Evolutionary conservation across 352 stramenopile genomes (phyloP).

Genomic region (Peronospora farinosa): DNA sequence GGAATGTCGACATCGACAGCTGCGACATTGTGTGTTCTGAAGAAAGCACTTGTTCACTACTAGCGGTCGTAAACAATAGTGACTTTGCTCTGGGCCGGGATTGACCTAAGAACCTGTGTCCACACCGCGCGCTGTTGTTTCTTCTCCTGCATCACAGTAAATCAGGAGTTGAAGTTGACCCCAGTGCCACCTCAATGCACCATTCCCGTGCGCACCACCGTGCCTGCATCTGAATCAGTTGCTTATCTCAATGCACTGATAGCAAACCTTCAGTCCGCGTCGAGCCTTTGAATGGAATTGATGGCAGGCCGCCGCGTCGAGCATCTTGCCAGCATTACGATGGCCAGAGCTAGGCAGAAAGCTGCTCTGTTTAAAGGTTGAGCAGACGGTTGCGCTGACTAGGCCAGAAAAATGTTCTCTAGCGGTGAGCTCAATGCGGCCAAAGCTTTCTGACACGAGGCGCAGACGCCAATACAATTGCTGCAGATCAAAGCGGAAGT

Average conservation of each 20-base stretch:
- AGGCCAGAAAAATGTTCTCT: conserved; percentile 25
- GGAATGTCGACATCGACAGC: too few species aligned
- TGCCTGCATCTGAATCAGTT: conserved; percentile 81
- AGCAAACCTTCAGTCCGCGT: conserved; percentile 71
- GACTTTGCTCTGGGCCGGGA: conserved; percentile 84
- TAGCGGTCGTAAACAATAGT: too few species aligned
- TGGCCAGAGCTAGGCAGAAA: conserved; percentile 74
- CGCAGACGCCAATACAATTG: conserved; percentile 15
- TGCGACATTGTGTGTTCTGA: too few species aligned
- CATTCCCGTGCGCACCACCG: conserved; percentile 88
- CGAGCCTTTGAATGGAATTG: conserved; percentile 30
- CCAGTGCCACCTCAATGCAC: conserved; percentile 22
- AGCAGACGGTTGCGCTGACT: conserved; percentile 69
- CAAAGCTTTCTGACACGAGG: conserved; percentile 2
- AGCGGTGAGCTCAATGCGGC: not conserved
- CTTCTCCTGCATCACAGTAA: conserved; percentile 84
- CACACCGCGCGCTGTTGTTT: conserved; percentile 78
- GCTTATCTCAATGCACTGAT: conserved; percentile 88
- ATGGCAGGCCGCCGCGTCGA: conserved; percentile 16
- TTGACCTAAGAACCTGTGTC: conserved; percentile 73
- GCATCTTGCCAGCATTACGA: conserved; percentile 15
- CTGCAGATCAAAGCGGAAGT: conserved; percentile 16
- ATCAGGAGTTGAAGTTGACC: not conserved
- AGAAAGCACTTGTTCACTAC: too few species aligned
- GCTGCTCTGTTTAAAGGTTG: conserved; percentile 69